Evolutionary conservation across 1,284 basidiomycete species (phyloP).

Genomic region (Moniliophthora roreri): DNA sequence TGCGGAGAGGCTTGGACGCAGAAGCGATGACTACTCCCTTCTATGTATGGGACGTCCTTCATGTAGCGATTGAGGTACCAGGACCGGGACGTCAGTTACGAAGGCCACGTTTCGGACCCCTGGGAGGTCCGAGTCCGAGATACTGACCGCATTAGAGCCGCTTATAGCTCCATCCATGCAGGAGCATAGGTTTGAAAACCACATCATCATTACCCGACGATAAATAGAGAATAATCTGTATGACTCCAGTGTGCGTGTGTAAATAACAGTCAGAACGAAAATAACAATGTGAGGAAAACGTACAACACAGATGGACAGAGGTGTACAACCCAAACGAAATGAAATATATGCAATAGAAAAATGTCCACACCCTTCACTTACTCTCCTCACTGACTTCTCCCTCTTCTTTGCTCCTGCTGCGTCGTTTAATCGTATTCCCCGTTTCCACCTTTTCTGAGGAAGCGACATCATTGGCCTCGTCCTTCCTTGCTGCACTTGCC

Average conservation of each 20-base stretch:
- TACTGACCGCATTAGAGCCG: no score
- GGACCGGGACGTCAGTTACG: no score
- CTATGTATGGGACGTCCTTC: no score
- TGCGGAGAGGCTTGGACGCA: no score
- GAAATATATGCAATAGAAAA: neutral
- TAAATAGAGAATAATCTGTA: neutral
- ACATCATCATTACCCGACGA: no score
- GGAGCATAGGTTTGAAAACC: no score
- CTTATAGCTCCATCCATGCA: no score
- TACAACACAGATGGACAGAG: neutral
- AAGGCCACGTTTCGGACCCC: no score
- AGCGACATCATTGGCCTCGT: constrained; percentile 18
- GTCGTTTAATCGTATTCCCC: constrained; percentile 16
- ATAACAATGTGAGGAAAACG: neutral
- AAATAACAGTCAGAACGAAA: neutral
- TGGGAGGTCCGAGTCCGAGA: no score
- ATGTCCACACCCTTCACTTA: constrained; percentile 11
- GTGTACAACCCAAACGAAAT: neutral
- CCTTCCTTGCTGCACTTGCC: constrained; percentile 20
- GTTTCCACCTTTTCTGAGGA: constrained; percentile 7
- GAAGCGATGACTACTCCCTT: no score
- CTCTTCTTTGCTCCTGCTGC: constrained; percentile 38
- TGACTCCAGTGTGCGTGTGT: neutral
- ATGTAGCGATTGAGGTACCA: no score
- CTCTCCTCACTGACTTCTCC: constrained; percentile 44